Evolutionary conservation across 352 stramenopile species (phyloP).

Genomic region (Pythium phragmitis): DNA sequence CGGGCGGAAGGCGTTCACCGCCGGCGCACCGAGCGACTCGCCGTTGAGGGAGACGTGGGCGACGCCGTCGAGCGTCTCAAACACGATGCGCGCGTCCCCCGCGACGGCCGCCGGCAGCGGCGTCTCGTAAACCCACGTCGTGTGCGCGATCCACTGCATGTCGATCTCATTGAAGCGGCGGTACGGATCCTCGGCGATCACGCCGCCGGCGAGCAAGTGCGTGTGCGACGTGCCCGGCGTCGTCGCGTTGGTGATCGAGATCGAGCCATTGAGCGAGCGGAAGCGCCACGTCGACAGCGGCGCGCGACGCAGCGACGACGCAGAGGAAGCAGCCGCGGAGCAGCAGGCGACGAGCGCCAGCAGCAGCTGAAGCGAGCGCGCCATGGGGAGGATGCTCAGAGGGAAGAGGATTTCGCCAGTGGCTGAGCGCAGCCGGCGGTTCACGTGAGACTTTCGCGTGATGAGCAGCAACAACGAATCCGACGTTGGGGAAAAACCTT

Average conservation of each 20-base stretch:
- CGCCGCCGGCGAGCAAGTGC: constrained; percentile 56
- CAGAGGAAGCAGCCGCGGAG: not conserved
- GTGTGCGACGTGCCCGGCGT: constrained; percentile 74
- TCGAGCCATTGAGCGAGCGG: constrained; percentile 50
- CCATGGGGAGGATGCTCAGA: not conserved
- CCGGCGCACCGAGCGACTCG: constrained; percentile 37
- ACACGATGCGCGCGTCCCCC: constrained; percentile 34
- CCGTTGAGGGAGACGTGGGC: constrained; percentile 70
- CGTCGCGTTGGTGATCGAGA: constrained; percentile 44
- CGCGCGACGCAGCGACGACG: constrained; percentile 1
- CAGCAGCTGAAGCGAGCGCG: not conserved
- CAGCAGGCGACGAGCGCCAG: constrained; percentile 5
- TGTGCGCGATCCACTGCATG: constrained; percentile 60
- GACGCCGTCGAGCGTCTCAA: constrained; percentile 72
- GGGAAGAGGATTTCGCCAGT: not conserved
- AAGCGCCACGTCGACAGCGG: constrained; percentile 53
- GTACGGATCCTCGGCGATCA: constrained; percentile 57
- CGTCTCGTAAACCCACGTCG: constrained; percentile 80
- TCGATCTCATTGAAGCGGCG: constrained; percentile 69
- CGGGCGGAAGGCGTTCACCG: constrained; percentile 64
- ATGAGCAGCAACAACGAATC: not conserved
- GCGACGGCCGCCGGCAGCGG: constrained; percentile 23
- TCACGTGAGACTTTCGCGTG: not conserved
- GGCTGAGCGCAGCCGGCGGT: not conserved
- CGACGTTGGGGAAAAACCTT: constrained; percentile 9